A percentile compares a stretch with the other conserved stretches of the same genome.
Evolutionary conservation across 2,329 filamentous ascomycete species (phyloP).

Genomic region (Colletotrichum brevisporum): DNA sequence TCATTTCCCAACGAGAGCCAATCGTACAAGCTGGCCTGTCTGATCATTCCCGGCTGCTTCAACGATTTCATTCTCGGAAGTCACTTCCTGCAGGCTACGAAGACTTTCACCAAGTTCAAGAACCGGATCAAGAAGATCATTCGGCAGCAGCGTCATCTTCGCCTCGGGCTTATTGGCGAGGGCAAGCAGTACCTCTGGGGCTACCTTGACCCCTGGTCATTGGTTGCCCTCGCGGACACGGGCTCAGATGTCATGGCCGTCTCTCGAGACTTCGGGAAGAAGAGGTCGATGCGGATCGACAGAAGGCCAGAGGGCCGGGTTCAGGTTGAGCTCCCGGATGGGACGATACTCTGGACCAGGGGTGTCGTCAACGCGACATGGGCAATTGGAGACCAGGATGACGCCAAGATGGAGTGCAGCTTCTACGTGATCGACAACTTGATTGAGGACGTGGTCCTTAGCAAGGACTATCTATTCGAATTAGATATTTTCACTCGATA

Average conservation of each 20-base stretch:
- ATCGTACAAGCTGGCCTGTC: neutral
- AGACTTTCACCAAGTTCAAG: neutral
- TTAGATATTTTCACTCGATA: neutral
- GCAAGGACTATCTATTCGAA: neutral
- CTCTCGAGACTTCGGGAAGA: neutral
- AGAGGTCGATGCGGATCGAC: neutral
- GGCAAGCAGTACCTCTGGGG: neutral
- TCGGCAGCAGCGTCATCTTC: neutral
- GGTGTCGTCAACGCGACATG: neutral
- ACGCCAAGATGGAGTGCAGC: neutral
- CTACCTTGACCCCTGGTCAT: neutral
- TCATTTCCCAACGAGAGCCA: neutral
- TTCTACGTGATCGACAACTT: neutral
- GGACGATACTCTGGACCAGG: neutral
- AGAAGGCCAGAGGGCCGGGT: neutral
- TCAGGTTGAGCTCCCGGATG: neutral
- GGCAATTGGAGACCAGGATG: neutral
- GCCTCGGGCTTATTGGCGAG: neutral
- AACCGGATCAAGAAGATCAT: neutral
- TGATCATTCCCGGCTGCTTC: neutral
- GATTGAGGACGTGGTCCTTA: neutral
- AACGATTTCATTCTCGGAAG: neutral
- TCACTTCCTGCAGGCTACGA: neutral
- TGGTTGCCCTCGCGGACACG: neutral
- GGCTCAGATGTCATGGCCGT: constrained; percentile 1